Evolutionary conservation across 306 rosid genomes (phyloP).

Genomic region (Prunus davidiana): DNA sequence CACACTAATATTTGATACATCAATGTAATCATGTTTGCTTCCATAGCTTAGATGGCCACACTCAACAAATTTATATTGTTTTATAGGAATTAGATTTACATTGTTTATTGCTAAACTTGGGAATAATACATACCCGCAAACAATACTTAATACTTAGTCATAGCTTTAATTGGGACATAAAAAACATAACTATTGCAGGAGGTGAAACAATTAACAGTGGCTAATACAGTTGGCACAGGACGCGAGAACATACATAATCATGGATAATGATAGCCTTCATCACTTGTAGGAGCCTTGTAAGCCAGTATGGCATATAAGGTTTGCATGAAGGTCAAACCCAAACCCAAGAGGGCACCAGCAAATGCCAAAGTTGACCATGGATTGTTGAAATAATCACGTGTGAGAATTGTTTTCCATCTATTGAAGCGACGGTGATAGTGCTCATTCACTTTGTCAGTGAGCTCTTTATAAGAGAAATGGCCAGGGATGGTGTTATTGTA

Average conservation of each 20-base stretch:
- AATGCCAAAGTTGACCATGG: neutral
- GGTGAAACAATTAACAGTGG: too few species aligned
- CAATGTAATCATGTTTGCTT: constrained; percentile 52
- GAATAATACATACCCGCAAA: too few species aligned
- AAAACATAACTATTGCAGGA: too few species aligned
- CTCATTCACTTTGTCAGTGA: neutral
- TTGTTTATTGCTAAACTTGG: too few species aligned
- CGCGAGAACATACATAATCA: too few species aligned
- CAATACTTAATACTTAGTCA: too few species aligned
- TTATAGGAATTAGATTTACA: too few species aligned
- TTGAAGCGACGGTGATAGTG: neutral
- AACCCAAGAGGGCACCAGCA: neutral
- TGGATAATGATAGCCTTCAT: too few species aligned
- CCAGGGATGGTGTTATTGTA: neutral
- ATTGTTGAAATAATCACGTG: neutral
- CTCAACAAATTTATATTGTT: constrained; percentile 34
- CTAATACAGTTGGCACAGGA: too few species aligned
- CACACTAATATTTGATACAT: constrained; percentile 62
- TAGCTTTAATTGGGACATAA: too few species aligned
- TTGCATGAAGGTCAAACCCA: neutral
- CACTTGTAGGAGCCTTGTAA: neutral
- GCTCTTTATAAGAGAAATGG: neutral
- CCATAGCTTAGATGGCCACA: constrained; percentile 51
- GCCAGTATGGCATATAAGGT: neutral
- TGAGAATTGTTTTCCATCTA: neutral